A percentile compares a stretch with the other conserved stretches of the same genome.
Conservation (phyloP, 2,329 filamentous ascomycete species). For the Scedosporium dehoogii region DNA sequence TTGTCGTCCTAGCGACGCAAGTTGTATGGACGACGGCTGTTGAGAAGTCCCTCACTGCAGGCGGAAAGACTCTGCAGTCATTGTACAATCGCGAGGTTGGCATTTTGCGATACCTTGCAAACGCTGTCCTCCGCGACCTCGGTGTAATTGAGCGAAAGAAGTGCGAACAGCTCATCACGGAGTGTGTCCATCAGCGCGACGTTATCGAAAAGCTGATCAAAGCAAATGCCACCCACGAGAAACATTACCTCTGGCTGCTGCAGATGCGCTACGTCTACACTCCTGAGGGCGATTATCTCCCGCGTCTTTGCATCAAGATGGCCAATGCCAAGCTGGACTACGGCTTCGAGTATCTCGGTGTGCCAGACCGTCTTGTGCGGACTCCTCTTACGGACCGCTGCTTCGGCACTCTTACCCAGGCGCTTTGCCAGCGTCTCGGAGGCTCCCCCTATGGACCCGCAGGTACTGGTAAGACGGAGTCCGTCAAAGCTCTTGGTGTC, state of each 20-base stretch:
- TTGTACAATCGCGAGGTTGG: conserved; percentile 77
- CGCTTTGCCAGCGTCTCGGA: conserved; percentile 85
- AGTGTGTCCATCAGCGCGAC: conserved; percentile 96
- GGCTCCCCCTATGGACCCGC: conserved; percentile 96
- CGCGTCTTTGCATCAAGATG: conserved; percentile 87
- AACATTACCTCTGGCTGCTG: conserved; percentile 84
- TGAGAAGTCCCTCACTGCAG: conserved; percentile 63
- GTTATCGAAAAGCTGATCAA: conserved; percentile 78
- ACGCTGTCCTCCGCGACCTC: conserved; percentile 82
- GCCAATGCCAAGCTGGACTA: conserved; percentile 93
- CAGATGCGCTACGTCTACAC: conserved; percentile 96
- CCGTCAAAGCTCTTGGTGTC: conserved; percentile 92
- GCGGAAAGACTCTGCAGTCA: conserved; percentile 56
- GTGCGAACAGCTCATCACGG: conserved; percentile 96
- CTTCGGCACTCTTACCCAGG: conserved; percentile 95
- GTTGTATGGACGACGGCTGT: conserved; percentile 88
- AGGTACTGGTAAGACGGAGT: conserved; percentile 97
- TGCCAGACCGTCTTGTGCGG: conserved; percentile 89
- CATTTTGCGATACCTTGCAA: conserved; percentile 74
- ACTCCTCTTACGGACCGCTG: conserved; percentile 96
- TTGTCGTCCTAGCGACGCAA: conserved; percentile 90
- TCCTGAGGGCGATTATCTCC: conserved; percentile 67
- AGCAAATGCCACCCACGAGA: conserved; percentile 61
- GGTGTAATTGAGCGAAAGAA: conserved; percentile 84
- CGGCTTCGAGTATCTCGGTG: conserved; percentile 95